phyloP scores from a whole-genome alignment of 768 basidiomycete genomes.

The Tephrocybe sp. region DNA sequence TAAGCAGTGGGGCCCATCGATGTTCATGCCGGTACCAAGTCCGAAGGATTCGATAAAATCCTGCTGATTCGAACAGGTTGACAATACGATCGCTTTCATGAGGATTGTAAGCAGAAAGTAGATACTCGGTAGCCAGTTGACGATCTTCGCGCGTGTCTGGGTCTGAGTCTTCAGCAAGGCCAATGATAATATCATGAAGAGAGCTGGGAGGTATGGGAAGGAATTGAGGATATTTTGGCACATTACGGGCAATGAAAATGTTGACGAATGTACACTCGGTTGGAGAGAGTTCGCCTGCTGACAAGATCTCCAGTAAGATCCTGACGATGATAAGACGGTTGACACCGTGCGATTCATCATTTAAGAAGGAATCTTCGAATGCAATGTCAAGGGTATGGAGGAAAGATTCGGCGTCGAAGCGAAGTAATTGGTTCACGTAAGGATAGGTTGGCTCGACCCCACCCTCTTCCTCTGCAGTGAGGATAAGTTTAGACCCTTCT shows the following conservation, averaged over 20 bases:
- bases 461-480: slow-evolving; percentile 74
- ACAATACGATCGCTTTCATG: slow-evolving; percentile 69
- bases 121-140: slow-evolving; percentile 90
- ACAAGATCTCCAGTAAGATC: slow-evolving; percentile 77
- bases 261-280: slow-evolving; percentile 80
- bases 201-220: slow-evolving; percentile 63
- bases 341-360: slow-evolving; percentile 63
- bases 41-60: slow-evolving; percentile 90
- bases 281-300: slow-evolving; percentile 49
- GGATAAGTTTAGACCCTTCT: slow-evolving; percentile 66
- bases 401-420: slow-evolving; percentile 91
- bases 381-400: slow-evolving; percentile 92
- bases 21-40: slow-evolving; percentile 73
- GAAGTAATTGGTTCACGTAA: slow-evolving; percentile 78
- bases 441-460: slow-evolving; percentile 85
- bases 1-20: slow-evolving; percentile 72
- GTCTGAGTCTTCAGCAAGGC: slow-evolving; percentile 75
- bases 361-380: slow-evolving; percentile 90
- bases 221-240: slow-evolving; percentile 94
- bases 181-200: slow-evolving; percentile 73
- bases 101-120: slow-evolving; percentile 89
- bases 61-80: slow-evolving; percentile 70
- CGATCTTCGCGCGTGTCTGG: slow-evolving; percentile 85
- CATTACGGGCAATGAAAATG: slow-evolving; percentile 95
- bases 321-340: slow-evolving; percentile 82